Base-by-base conservation (phyloP, 108 stramenopile species). In the Hondaea fermentalgiana region DNA sequence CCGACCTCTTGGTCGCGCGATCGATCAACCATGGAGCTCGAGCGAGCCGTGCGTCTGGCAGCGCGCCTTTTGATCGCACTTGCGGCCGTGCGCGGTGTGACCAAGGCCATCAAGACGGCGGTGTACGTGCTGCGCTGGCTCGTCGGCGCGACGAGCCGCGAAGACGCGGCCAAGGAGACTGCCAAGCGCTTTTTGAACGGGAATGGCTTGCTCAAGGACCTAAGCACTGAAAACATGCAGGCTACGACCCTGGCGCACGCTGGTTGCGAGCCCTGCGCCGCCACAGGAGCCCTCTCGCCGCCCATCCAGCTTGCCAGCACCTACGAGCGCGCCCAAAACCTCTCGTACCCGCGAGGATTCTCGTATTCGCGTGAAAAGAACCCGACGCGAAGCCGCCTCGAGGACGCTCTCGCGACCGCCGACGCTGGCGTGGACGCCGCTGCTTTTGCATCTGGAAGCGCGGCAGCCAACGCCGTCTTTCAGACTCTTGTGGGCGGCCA, bases 401-500 rank as follows among this genome's bases (percentile, higher is more conserved):
- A 91, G 88, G 5, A 57, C 19, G 45, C 69, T 10, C 35, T 91
- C 16, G 90, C 91, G 6, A 28, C 8, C 6, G 49, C 59, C 14
- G 91, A 91, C 35, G 55, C 44, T 17, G 87, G 72, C 57, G 44
- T 16, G 28, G 43, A 49, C 8, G 60, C 89, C 42, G 16, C 57
- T 4, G 69, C 89, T 5, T 94, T 91, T 88, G 43, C 87, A 5
- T 28, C 72, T 12, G 91, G 91, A 28, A 88, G 88, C 87, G 90
- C 89, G 5, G 91, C 91, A 8, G 5, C 60, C 23, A 19, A 5
- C 57, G 64, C 88, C 5, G 88, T 91, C 4, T 60, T 91, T 12
- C 92, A 91, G 44, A 57, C 93, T 14, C 71, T 93, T 4, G 51
- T 88, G 3, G 92, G 91, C 45, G 91, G 91, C 64, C 88, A 91